Base-by-base conservation (phyloP, 768 basidiomycete species). In the Kwoniella europaea region DNA sequence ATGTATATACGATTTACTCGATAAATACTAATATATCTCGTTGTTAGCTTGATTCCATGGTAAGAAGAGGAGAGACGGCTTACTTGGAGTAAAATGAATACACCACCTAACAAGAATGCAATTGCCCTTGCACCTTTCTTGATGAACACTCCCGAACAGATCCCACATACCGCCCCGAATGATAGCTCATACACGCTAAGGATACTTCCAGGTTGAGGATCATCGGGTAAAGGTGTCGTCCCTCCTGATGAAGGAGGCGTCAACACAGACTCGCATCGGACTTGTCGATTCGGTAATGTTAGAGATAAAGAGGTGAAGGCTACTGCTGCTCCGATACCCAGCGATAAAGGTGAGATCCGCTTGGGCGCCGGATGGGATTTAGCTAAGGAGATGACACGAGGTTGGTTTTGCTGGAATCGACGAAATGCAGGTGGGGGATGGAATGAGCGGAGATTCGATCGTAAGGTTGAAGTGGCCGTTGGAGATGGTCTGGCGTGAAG, bases 81-180 rank as follows among this genome's bases (percentile, higher is more conserved):
- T 68, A 93, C 94, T 88, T 96, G 94, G 10, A 98, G 87, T 56
- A 98, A 84, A 22, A 98, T 91, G 74, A 97, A 98, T 2, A 92
- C 85, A 3, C 93, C 94, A 3, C 96, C 96, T n/a, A 97, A 84
- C 54, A 91, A 80, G 84, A 93, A 94, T 0, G 94, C 96, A 12
- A 90, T 83, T 2, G 88, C 86, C 82, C 90, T 92, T 9, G 90
- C 88, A n/a, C 96, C 95, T 83, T 96, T 98, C 85, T 97, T 98
- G 76, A 96, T 86, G 79, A 98, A 98, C 0, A 98, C 87, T 0
- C 96, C 96, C 0, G 93, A 89, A 77, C 93, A 97, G 53, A 98
- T 81, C 0, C 96, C 96, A 67, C 90, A 88, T 0, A 92, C 90
- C 4, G 93, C 92, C 12, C 96, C 96, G 80, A 98, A 98, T 0